Percentiles rank a stretch among this genome's conserved stretches.
Conservation (phyloP, 179 eudicot species). For the Carnegiea gigantea region DNA sequence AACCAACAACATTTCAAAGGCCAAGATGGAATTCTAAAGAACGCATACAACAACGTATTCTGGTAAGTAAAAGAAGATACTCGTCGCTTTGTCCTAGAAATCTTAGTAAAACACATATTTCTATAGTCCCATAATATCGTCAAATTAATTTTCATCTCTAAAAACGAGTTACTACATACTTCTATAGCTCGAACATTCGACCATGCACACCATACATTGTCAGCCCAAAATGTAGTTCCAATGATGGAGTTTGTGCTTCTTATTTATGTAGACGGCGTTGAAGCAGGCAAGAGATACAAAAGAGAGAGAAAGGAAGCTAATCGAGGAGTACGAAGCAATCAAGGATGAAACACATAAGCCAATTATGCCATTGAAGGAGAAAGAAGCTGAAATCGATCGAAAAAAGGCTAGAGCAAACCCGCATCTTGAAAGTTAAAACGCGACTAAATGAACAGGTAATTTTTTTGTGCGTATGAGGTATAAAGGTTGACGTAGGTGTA, state of each 20-base stretch:
- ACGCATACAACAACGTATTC: background rate
- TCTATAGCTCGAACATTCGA: too few species aligned
- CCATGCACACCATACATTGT: too few species aligned
- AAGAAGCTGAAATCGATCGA: background rate
- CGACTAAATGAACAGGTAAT: slow-evolving; percentile 3
- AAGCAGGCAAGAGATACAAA: background rate
- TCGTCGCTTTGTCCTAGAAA: too few species aligned
- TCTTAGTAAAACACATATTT: too few species aligned
- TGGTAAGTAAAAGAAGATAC: background rate
- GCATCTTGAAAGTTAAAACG: background rate
- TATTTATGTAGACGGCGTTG: background rate
- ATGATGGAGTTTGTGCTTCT: background rate
- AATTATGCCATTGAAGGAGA: background rate
- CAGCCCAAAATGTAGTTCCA: background rate
- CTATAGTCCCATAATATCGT: too few species aligned
- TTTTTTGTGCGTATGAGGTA: too few species aligned
- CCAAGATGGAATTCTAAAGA: background rate
- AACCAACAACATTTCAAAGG: background rate
- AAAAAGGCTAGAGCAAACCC: background rate
- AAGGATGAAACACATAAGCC: background rate
- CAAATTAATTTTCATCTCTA: too few species aligned
- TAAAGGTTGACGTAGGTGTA: too few species aligned
- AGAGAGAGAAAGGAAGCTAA: background rate
- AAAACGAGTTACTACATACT: too few species aligned
- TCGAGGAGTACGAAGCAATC: background rate